Evolutionary conservation across 108 stramenopile species (phyloP), one percentile per base, ranked within the genome.

Genomic region (Cyclotella distinguenda): DNA sequence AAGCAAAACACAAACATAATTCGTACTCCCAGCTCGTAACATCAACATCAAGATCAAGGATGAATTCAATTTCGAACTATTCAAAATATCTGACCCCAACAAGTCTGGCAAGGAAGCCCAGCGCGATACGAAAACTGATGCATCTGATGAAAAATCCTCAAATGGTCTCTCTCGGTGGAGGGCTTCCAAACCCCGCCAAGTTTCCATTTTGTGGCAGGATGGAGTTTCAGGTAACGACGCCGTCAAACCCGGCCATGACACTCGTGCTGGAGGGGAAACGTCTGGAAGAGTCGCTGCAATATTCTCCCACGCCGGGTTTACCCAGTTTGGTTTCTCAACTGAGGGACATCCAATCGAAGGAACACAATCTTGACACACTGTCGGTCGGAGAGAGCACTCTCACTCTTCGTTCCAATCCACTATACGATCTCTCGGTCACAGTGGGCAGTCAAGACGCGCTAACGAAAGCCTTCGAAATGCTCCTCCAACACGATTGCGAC

Each of bases 101-200:
- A 4, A 45, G 43, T 16, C 50, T 27, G 1, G 26, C 16, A 4
- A 12, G 72, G 16, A 1, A 43, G 22, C 67, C 67, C n/a, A 62
- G 60, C 16, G 44, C 79, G 0, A 80, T 80, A 21, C 55, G 79
- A 22, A 67, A 66, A 31, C 53, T 80, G n/a, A 45, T 53, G 58
- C 62, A 68, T 11, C 47, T 75, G 15, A 23, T 75, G n/a, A 43
- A 44, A 40, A 28, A 35, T n/a, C 48, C 60, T 31, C 68, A 68
- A 9, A 70, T 72, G 63, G 68, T 80, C 11, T 66, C 63, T 19
- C 74, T 80, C 6, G 79, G 79, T 18, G 79, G 79, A 40, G 79
- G 79, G 18, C 62, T 80, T 53, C 79, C 79, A 22, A 80, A 80
- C 43, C 32, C 68, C 11, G 36, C 60, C 27, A 60, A 54, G 33